Base-by-base conservation (phyloP, 2,329 filamentous ascomycete genomes). In the Lithohypha guttulata region DNA sequence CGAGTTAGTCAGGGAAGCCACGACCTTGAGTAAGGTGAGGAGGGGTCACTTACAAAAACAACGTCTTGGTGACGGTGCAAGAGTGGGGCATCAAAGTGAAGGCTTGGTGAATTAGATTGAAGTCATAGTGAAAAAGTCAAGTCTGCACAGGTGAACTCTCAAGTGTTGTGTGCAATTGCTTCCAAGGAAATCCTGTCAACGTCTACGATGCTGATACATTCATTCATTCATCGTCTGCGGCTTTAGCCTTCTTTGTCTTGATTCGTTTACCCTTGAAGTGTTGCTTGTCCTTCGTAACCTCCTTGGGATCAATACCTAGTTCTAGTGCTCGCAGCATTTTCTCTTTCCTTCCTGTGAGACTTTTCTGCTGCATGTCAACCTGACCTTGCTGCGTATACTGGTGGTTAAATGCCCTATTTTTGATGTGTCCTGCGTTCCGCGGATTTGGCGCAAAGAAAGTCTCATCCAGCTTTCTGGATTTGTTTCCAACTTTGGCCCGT, bases 181-280 rank as follows among this genome's bases (percentile, higher is more conserved):
- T 15, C 7, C 7, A 15, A 15, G 7, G 7, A 30, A 7, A 34
- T 4, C n/a, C 32, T 32, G 6, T 3, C 6, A 21, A 21, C 10
- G 5, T 13, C 29, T n/a, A 25, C n/a, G n/a, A 13, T 3, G 5
- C 3, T 14, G 15, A 14, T 13, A 6, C n/a, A 10, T 14, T 59
- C 55, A 21, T 26, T 35, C 33, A 37, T 41, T 61, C 59, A 35
- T 59, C 58, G 52, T 66, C 64, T 47, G 59, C 63, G 32, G 55
- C 59, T 30, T 58, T 57, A 52, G 64, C 68, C 56, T 71, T 73
- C 44, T 68, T 67, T 56, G 75, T 80, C 43, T 69, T 72, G 60
- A 70, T 77, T 46, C 75, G 72, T 27, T 77, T 76, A n/a, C 75
- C 80, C 65, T 93, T 93, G 62, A 85, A 91, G 63, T 98, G 91